Evolutionary conservation across 2,329 filamentous ascomycete genomes (phyloP), one percentile per base, ranked within the genome.

Genomic region (Whalleya microplaca): DNA sequence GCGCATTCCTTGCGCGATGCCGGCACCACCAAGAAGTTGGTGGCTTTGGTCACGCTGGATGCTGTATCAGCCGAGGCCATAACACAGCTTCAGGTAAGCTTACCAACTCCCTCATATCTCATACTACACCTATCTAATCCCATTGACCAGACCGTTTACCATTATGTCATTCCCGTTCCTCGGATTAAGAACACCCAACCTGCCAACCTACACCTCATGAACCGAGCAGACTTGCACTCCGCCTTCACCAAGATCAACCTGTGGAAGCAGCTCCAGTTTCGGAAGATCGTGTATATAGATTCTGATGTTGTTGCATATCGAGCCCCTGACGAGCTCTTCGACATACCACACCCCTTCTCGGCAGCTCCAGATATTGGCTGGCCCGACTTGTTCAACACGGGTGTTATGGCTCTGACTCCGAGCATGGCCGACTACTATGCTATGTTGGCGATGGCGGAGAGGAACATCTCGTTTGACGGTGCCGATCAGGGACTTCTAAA

Each of bases 301-400:
- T 90, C 93, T 59, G 95, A 99, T 69, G 85, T 96, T 41, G 89
- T 99, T n/a, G 91, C 91, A 27, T 84, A 96, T 61, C 84, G 92
- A 65, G 92, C 93, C 32, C 91, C 94, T 2, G 94, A 99, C 69
- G 95, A 99, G 81, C 86, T 99, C 53, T 96, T 99, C 70, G 82
- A 87, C 54, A 72, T 87, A 21, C 69, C 77, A 3, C 76, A 84
- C 46, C 70, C 80, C 51, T 88, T 88, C 70, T 83, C 85, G 41
- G 86, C 95, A 2, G 92, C 91, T 10, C 93, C 95, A 29, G 95
- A 99, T 74, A 92, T 98, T 67, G 95, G 95, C 65, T 99, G 95
- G 95, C 95, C 95, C 32, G 95, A 99, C 76, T 84, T 93, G 59
- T 98, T 98, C 85, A 99, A 99, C 76, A 92, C 90, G n/a, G 95